A percentile compares a stretch with the other conserved stretches of the same genome.
phyloP scores from a whole-genome alignment of 139 green algal genomes.

The Tetradesmus lagerheimii region DNA sequence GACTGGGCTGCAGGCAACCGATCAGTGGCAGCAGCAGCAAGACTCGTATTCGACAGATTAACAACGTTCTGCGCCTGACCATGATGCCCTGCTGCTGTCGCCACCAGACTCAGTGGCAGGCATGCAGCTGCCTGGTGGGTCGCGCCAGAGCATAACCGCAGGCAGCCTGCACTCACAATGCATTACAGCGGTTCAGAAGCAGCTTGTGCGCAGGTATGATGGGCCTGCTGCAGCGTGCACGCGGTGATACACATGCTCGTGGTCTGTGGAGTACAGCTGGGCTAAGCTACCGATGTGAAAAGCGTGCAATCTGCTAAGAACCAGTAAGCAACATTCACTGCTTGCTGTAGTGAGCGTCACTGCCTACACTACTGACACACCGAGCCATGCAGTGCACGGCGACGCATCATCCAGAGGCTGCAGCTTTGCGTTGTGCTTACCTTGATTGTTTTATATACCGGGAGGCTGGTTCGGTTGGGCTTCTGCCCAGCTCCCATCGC shows the following conservation, averaged over 20 bases:
- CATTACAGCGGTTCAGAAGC: neutral
- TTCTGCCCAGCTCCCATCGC: neutral
- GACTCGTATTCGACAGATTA: no score
- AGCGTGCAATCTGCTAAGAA: no score
- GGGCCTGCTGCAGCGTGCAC: neutral
- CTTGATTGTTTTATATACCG: neutral
- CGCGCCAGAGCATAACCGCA: neutral
- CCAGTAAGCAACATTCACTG: neutral
- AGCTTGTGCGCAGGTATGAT: neutral
- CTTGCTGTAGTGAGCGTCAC: neutral
- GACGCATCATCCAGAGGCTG: neutral
- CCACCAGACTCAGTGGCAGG: neutral
- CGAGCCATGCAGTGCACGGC: neutral
- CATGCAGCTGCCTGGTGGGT: neutral
- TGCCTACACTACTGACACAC: neutral
- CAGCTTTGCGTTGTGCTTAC: neutral
- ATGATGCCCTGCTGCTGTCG: neutral
- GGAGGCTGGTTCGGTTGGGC: neutral
- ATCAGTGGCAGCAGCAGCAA: neutral
- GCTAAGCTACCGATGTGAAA: neutral
- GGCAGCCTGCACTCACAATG: neutral
- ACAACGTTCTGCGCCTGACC: neutral
- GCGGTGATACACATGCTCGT: neutral
- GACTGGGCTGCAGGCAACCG: neutral
- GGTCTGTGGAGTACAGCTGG: neutral